Evolutionary conservation across 192 early-diverging fungal species (phyloP).

Genomic region (Entomortierella lignicola): DNA sequence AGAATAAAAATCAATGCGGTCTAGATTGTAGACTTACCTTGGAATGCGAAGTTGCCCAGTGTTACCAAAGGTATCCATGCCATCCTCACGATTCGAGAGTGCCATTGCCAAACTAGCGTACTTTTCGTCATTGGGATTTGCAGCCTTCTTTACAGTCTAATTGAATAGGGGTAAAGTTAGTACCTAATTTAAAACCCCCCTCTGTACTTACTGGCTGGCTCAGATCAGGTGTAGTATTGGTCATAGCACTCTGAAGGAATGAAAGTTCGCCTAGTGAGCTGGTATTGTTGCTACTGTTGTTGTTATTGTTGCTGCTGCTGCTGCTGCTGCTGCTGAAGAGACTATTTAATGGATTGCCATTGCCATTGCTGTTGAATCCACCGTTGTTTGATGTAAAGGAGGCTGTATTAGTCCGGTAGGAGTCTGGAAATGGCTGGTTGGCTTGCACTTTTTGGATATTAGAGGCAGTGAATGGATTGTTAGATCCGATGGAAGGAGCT

Average conservation of each 20-base stretch:
- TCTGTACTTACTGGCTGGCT: constrained; percentile 34
- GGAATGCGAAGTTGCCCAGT: constrained; percentile 49
- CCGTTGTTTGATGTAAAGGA: constrained; percentile 2
- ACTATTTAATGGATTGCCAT: neutral
- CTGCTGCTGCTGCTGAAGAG: constrained; percentile 2
- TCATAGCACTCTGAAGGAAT: constrained; percentile 31
- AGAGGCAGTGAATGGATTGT: constrained; percentile 57
- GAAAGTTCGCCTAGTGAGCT: constrained; percentile 33
- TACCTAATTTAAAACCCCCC: no score
- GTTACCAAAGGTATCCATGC: constrained; percentile 64
- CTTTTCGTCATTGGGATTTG: constrained; percentile 43
- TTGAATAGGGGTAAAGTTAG: no score
- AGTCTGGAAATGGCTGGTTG: constrained; percentile 33
- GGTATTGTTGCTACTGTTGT: constrained; percentile 20
- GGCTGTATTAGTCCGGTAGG: constrained; percentile 8
- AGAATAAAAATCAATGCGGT: no score
- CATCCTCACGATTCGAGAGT: constrained; percentile 55
- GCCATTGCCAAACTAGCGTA: constrained; percentile 45
- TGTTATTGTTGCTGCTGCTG: constrained; percentile 16
- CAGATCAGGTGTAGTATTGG: constrained; percentile 2
- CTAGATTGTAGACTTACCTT: constrained; percentile 50
- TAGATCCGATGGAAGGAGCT: constrained; percentile 52
- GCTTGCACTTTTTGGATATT: constrained; percentile 20
- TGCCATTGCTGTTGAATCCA: constrained; percentile 16
- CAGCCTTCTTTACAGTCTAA: constrained; percentile 14